These are phyloP conservation scores for Trypanosomatidae sp. DNA, from an alignment of 208 protist species.

Conservation along the genomic window DNA sequence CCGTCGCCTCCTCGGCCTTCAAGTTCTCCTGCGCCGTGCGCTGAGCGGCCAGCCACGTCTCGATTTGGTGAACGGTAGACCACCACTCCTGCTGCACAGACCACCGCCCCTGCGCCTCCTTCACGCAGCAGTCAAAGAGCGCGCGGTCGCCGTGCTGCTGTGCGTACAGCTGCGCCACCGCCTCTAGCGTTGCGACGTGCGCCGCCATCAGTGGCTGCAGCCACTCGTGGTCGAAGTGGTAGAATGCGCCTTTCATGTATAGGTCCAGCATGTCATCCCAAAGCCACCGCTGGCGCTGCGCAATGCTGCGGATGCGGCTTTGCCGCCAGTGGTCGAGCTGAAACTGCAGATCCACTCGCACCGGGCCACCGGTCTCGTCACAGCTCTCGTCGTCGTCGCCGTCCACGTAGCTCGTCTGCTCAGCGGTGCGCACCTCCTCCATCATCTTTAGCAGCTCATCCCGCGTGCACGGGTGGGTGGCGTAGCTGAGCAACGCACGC, in stretches of 20 bases:
- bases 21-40: constrained; percentile 19
- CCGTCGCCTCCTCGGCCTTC: constrained; percentile 21
- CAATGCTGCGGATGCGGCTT: constrained; percentile 12
- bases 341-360: constrained; percentile 31
- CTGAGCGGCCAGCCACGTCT: constrained; percentile 29
- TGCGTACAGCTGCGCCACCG: constrained; percentile 41
- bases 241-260: constrained; percentile 30
- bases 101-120: constrained; percentile 48
- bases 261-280: constrained; percentile 42
- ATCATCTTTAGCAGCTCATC: constrained; percentile 26
- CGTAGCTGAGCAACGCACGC: constrained; percentile 35
- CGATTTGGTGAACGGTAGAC: constrained; percentile 32
- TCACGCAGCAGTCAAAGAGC: constrained; percentile 42
- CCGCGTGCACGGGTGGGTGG: constrained; percentile 30
- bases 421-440: constrained; percentile 25
- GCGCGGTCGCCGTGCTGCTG: constrained; percentile 34
- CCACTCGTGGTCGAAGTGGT: constrained; percentile 47
- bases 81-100: constrained; percentile 36
- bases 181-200: constrained; percentile 28
- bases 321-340: constrained; percentile 33
- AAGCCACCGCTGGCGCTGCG: constrained; percentile 50
- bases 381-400: constrained; percentile 5
- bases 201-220: constrained; percentile 35
- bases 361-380: constrained; percentile 13
- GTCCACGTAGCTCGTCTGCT: constrained; percentile 15